phyloP scores from a whole-genome alignment of 345 rosid genomes.

The Citrus inodora region DNA sequence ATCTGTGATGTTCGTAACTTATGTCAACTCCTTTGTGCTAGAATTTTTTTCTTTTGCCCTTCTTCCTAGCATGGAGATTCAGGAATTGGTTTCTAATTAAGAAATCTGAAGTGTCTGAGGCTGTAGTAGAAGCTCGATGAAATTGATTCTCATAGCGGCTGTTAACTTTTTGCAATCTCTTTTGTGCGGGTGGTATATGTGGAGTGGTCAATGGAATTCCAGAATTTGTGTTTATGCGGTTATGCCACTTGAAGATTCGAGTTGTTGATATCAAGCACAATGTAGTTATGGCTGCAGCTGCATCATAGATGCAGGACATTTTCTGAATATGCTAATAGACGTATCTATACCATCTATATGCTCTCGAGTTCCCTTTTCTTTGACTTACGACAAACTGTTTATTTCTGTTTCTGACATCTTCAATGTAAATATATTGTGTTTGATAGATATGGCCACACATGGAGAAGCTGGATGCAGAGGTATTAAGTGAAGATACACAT shows the following conservation, averaged over 20 bases:
- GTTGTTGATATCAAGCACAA: background rate
- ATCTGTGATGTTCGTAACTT: too few species aligned
- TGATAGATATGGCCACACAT: conserved; percentile 81
- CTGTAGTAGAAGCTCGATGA: background rate
- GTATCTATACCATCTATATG: background rate
- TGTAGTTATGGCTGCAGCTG: background rate
- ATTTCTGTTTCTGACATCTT: conserved; percentile 3
- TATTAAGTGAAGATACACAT: conserved; percentile 61
- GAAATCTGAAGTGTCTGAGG: background rate
- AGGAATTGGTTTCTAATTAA: background rate
- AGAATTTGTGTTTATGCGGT: too few species aligned
- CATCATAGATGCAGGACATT: background rate
- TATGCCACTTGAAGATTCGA: background rate
- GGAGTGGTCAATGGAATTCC: background rate
- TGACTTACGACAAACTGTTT: background rate
- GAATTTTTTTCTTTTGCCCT: background rate
- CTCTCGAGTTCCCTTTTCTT: background rate
- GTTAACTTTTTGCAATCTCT: background rate
- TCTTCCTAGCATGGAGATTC: background rate
- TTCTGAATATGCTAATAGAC: background rate
- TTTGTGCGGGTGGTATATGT: background rate
- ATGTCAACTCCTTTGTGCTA: background rate
- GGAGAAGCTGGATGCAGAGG: conserved; percentile 71
- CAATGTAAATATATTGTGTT: conserved; percentile 11
- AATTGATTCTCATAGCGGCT: background rate